These are phyloP conservation scores for Gaultheria prostrata DNA, from an alignment of 148 eudicot genomes.

Conservation along the genomic window DNA sequence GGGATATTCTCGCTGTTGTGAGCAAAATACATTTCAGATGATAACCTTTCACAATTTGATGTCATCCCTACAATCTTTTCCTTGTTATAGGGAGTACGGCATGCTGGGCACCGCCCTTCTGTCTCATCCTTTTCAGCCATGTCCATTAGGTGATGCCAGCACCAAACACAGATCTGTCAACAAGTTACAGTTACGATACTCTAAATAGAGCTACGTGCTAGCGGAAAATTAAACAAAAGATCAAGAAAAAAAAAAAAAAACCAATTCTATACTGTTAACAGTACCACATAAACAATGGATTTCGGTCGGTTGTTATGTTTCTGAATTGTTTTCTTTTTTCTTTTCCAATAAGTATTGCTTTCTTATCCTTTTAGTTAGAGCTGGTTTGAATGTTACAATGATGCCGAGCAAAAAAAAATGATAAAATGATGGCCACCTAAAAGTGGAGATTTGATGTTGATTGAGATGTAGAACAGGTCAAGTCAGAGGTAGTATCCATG, in stretches of 20 bases:
- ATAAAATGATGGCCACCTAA: background rate
- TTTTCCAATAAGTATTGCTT: background rate
- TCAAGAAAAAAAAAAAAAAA: background rate
- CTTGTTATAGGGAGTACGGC: conserved; percentile 89
- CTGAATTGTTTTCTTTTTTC: background rate
- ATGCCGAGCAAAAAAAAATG: too few relatives aligned
- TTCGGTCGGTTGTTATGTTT: background rate
- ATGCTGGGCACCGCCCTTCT: conserved; percentile 95
- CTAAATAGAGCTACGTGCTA: background rate
- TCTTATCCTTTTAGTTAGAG: background rate
- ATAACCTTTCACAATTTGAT: conserved; percentile 73
- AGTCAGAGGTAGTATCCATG: background rate
- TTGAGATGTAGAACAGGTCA: background rate
- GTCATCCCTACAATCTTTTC: conserved; percentile 83
- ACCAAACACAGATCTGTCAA: conserved; percentile 97
- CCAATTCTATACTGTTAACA: background rate
- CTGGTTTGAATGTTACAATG: background rate
- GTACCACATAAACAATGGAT: background rate
- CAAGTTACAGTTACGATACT: background rate
- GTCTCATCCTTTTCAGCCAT: conserved; percentile 96
- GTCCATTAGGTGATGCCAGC: conserved; percentile 98
- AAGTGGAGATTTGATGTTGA: background rate
- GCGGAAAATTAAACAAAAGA: background rate
- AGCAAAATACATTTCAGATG: background rate
- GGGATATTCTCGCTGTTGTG: background rate